A percentile compares a stretch with the other conserved stretches of the same genome.
Conservation (phyloP, 306 rosid genomes). For the Castanea mollissima region DNA sequence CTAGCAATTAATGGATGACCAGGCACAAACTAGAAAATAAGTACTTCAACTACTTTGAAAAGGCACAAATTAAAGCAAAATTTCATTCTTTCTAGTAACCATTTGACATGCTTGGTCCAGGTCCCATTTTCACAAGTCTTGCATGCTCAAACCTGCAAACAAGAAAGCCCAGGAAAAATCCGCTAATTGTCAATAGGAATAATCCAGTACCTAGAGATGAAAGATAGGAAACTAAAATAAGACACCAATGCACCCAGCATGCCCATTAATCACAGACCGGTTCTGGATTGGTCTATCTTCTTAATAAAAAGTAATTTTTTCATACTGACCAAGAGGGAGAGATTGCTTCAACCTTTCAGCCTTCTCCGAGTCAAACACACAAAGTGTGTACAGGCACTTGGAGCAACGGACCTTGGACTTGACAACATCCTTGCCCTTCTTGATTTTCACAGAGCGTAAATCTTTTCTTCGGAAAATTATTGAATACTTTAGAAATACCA, state of each 20-base stretch:
- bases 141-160: constrained; percentile 37
- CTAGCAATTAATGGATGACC: neutral
- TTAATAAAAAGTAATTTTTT: neutral
- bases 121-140: constrained; percentile 28
- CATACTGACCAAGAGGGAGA: constrained; percentile 36
- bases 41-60: neutral
- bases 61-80: neutral
- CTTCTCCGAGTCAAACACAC: constrained; percentile 46
- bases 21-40: neutral
- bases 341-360: constrained; percentile 55
- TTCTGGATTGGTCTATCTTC: too few relatives aligned
- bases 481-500: too few relatives aligned
- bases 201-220: neutral
- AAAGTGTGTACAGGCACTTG: constrained; percentile 48
- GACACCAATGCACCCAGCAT: neutral
- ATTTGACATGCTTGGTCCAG: neutral
- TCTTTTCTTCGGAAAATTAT: constrained; percentile 38
- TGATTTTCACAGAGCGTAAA: constrained; percentile 44
- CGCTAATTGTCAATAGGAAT: neutral
- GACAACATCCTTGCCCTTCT: constrained; percentile 42
- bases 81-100: constrained; percentile 1
- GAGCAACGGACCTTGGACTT: constrained; percentile 52
- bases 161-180: neutral
- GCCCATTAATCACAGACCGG: too few relatives aligned
- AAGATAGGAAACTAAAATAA: neutral